These are phyloP conservation scores for Podospora didyma DNA, from an alignment of 495 filamentous ascomycete species.

Conservation along the genomic window DNA sequence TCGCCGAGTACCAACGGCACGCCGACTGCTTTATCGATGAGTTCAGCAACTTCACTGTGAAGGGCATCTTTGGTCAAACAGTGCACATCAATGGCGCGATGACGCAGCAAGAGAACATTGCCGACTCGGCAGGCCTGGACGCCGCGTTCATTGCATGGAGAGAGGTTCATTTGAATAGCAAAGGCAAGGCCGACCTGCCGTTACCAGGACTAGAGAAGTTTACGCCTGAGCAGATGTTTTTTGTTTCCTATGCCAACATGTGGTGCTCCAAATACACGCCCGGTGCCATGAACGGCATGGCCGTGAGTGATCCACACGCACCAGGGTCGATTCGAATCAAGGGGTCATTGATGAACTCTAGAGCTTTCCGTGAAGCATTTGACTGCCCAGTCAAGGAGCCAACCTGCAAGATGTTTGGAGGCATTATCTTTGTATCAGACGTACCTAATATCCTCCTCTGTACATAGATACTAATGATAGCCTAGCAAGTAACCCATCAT, in stretches of 20 bases:
- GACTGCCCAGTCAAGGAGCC: constrained; percentile 61
- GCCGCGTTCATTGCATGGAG: constrained; percentile 68
- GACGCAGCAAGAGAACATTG: constrained; percentile 73
- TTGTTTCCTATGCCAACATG: constrained; percentile 60
- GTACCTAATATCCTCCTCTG: too few species aligned
- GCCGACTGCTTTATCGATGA: constrained; percentile 68
- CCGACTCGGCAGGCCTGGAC: constrained; percentile 66
- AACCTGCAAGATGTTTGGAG: constrained; percentile 66
- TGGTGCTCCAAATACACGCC: constrained; percentile 65
- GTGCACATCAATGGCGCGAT: constrained; percentile 64
- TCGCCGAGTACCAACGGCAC: constrained; percentile 52
- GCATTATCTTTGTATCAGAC: too few species aligned
- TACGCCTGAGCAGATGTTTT: constrained; percentile 70
- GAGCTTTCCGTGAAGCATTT: constrained; percentile 64
- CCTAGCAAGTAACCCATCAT: too few species aligned
- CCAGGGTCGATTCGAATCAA: constrained; percentile 58
- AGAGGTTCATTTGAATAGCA: constrained; percentile 49
- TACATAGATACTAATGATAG: too few species aligned
- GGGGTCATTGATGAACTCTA: constrained; percentile 63
- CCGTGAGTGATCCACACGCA: constrained; percentile 63
- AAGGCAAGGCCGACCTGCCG: constrained; percentile 36
- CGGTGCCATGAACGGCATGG: constrained; percentile 50
- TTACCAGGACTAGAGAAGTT: constrained; percentile 64
- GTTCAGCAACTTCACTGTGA: constrained; percentile 53
- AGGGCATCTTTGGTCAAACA: constrained; percentile 34